Evolutionary conservation across 805 yeast species (phyloP).

Genomic region (Jamesozyma hellenica): DNA sequence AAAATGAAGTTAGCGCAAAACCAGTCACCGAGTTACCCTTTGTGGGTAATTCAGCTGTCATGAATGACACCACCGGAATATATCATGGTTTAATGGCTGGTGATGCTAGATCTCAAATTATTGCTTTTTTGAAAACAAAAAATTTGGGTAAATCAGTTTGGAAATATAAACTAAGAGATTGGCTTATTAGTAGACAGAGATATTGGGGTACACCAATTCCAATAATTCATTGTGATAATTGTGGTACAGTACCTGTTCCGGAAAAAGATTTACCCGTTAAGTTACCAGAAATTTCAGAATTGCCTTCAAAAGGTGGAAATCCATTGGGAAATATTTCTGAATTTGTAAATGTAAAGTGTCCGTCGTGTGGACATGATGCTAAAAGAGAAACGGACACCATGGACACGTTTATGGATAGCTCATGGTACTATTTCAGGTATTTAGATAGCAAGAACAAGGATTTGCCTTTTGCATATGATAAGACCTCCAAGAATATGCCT

Average conservation of each 20-base stretch:
- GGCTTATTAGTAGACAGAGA: conserved; percentile 90
- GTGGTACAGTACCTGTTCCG: conserved; percentile 93
- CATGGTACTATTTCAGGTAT: conserved; percentile 90
- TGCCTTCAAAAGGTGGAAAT: conserved; percentile 44
- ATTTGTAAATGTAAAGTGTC: conserved; percentile 70
- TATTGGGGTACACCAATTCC: conserved; percentile 99
- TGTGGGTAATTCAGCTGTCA: conserved; percentile 35
- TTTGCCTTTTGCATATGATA: conserved; percentile 43
- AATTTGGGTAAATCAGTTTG: conserved; percentile 39
- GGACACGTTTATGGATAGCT: conserved; percentile 97
- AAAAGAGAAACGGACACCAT: conserved; percentile 92
- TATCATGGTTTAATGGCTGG: conserved; percentile 40
- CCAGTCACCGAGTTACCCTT: conserved; percentile 24
- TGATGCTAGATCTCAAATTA: conserved; percentile 44
- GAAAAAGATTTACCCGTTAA: conserved; percentile 74
- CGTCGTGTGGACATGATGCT: conserved; percentile 64
- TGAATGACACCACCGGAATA: conserved; percentile 39
- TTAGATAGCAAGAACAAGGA: conserved; percentile 57
- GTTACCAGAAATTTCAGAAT: conserved; percentile 50
- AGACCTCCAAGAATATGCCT: conserved; percentile 52
- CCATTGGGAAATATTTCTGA: conserved; percentile 60
- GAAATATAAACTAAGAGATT: conserved; percentile 69
- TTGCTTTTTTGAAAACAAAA: conserved; percentile 31
- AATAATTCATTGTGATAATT: conserved; percentile 70
- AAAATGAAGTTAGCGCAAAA: not conserved